Evolutionary conservation across 2,329 filamentous ascomycete species (phyloP), one percentile per base, ranked within the genome.

Genomic region (Colletotrichum graminicola): DNA sequence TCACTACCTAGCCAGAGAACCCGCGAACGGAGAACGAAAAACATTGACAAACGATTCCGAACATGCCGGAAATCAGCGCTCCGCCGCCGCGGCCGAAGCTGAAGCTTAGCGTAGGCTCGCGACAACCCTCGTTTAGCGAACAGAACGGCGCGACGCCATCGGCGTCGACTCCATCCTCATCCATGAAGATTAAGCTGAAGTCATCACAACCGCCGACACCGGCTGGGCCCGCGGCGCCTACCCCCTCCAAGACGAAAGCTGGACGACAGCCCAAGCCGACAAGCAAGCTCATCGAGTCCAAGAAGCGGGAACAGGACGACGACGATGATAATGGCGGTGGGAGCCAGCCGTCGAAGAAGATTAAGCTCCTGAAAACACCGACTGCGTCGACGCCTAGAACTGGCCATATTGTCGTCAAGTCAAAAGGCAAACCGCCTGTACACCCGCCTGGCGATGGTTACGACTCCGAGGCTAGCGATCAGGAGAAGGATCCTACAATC

Each of bases 401-500:
- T 78, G 75, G 66, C 78, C 72, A 67, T 80, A 83, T 84, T 26
- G 81, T 84, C 56, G 79, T 93, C 68, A 92, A 90, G 76, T 85
- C 89, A 60, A 90, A 91, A 75, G 92, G 91, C n/a, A 88, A 90
- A 73, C 86, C 89, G 1, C 92, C 93, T 8, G 84, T 88, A 41
- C 89, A 93, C 74, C 90, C 91, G 6, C 88, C 90, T 1, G 96
- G 96, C 62, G 94, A 97, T 67, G 96, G 95, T 10, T 99, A 98
- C 81, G 96, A 99, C 79, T 98, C 95, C 3, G 96, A 98, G 81
- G 94, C 95, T 16, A 96, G 94, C 66, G 96, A 98, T 78, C 90
- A 92, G 18, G 96, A 99, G 80, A 82, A 85, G 12, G 96, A 99
- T 77, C 96, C 96, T 0, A 88, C 92, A 1, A 93, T 97, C 72